Base-by-base conservation (phyloP, 2,329 filamentous ascomycete species). In the Aspergillus brasiliensis region DNA sequence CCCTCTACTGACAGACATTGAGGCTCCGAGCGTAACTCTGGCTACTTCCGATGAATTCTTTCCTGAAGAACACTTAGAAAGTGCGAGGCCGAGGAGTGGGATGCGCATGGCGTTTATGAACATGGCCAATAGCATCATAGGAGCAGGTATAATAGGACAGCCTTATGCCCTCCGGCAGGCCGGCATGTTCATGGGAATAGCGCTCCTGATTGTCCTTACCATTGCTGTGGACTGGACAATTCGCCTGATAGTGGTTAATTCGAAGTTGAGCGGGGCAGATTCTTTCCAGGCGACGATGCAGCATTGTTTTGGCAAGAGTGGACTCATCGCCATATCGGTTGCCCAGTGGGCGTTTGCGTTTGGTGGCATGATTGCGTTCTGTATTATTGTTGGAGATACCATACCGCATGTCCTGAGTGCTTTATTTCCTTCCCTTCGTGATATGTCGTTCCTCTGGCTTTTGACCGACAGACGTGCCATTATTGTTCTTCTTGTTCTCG, bases 341-440 rank as follows among this genome's bases (percentile, higher is more conserved):
- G 95, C 95, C 52, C 95, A 99, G 80, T 99, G 94, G 94, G 89
- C 92, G 27, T 99, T 99, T 83, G 95, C 95, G 2, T 99, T 98
- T 81, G 95, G 95, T 58, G 95, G 95, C 65, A 99, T 99, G 95
- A 87, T 99, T 58, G 95, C 95, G 13, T 99, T 98, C 76, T 95
- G 93, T 66, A 92, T 99, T 70, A 97, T 99, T 71, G 91, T 99
- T 8, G 95, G 95, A 61, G 95, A 99, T 75, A 93, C 91, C 0
- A 97, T 99, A 72, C 95, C 95, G 3, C 91, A 93, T 74, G 95
- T 99, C 51, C 76, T 98, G 70, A 80, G 83, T 51, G 91, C 93
- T 4, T 77, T 97, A 5, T 97, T 94, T 80, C 93, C 95, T 0
- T 86, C 85, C 2, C 74, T 98, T 60, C 78, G 81, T 40, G 81